phyloP scores from a whole-genome alignment of 2,329 filamentous ascomycete genomes.

The Ophiocordyceps camponoti-leonardi region DNA sequence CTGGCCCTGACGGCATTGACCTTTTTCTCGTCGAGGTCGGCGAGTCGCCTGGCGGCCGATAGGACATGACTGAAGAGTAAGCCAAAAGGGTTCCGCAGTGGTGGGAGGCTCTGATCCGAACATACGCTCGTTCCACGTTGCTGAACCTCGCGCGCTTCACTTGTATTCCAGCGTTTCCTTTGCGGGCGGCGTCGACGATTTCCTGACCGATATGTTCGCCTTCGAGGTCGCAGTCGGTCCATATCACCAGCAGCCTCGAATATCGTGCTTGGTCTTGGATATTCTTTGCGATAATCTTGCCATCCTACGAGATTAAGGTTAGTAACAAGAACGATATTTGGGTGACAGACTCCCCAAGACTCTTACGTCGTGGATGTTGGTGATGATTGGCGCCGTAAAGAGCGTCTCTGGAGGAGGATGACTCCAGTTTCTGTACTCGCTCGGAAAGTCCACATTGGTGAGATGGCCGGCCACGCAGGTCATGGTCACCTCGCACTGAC shows the following conservation, averaged over 20 bases:
- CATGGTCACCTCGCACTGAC: slow-evolving; percentile 74
- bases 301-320: slow-evolving; percentile 37
- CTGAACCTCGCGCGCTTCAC: slow-evolving; percentile 83
- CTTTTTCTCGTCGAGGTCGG: slow-evolving; percentile 67
- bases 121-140: slow-evolving; percentile 82
- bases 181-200: slow-evolving; percentile 64
- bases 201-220: slow-evolving; percentile 92
- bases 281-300: slow-evolving; percentile 66
- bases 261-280: slow-evolving; percentile 62
- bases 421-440: slow-evolving; percentile 61
- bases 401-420: slow-evolving; percentile 62
- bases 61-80: slow-evolving; percentile 54
- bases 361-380: slow-evolving; percentile 46
- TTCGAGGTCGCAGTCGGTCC: slow-evolving; percentile 97
- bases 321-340: not conserved
- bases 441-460: slow-evolving; percentile 59
- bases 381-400: slow-evolving; percentile 65
- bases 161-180: slow-evolving; percentile 55
- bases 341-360: not conserved
- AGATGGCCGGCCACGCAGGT: slow-evolving; percentile 86
- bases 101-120: slow-evolving; percentile 1
- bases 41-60: slow-evolving; percentile 59
- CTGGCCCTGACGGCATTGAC: slow-evolving; percentile 75
- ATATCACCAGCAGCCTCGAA: slow-evolving; percentile 71
- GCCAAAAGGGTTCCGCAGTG: not conserved